Evolutionary conservation across 2,329 filamentous ascomycete genomes (phyloP), one percentile per base, ranked within the genome.

Genomic region (Emydomyces testavorans): DNA sequence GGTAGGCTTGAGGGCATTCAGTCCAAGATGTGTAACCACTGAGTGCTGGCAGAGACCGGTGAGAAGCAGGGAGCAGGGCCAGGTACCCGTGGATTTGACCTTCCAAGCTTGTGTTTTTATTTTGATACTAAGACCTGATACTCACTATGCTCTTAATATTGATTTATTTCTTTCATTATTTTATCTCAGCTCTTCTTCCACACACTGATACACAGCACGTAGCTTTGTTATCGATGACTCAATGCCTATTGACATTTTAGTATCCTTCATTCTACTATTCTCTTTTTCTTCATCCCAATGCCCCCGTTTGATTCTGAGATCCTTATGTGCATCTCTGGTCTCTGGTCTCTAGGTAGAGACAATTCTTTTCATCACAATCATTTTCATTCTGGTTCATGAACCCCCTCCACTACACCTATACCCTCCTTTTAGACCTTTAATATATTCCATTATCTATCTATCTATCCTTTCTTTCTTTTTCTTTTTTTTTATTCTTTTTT

Each of bases 141-240:
- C 39, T 48, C 38, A 43, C 32, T 42, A 43, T 48, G 46, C 46
- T 48, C 37, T 32, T 48, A 48, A 48, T 48, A 43, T 37, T 48
- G 39, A 48, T 38, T 48, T 16, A 18, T 20, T 36, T 32, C 24
- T 40, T 46, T 50, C 16, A n/a, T 24, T 29, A 7, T 41, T 41
- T 10, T 16, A 4, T 10, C 13, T 26, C 28, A 4, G n/a, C n/a
- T n/a, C n/a, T n/a, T n/a, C n/a, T n/a, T n/a, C n/a, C n/a, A n/a
- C n/a, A n/a, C n/a, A n/a, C n/a, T n/a, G n/a, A n/a, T n/a, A 29
- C 15, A 28, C 23, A 10, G 36, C 28, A 29, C 24, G 21, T 41
- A 41, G 39, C 35, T 37, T 21, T 37, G 18, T 23, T 37, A 28
- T 10, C 18, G 16, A 21, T 6, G 34, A 37, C 34, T 1, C 18